These are phyloP conservation scores for Diaporthe aspalathi DNA, from an alignment of 2,329 filamentous ascomycete species.

Conservation along the genomic window DNA sequence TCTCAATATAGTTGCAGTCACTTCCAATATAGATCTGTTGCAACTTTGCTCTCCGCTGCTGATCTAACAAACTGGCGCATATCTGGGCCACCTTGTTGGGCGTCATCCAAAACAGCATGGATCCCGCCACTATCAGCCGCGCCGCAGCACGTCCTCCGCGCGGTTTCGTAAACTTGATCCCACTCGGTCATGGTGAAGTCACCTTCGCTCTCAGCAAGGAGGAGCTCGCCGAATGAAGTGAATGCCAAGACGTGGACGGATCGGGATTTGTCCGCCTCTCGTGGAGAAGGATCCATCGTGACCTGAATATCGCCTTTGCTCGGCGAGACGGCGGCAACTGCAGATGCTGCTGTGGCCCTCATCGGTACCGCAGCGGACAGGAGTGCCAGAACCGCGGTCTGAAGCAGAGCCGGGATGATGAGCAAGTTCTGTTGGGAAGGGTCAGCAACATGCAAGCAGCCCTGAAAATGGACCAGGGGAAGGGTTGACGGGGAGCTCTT, in stretches of 20 bases:
- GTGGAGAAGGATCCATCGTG: conserved; percentile 70
- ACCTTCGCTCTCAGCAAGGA: conserved; percentile 86
- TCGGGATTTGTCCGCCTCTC: conserved; percentile 69
- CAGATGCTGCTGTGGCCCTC: conserved; percentile 74
- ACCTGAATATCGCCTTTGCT: conserved; percentile 54
- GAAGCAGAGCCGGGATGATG: conserved; percentile 83
- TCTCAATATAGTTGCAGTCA: conserved; percentile 45
- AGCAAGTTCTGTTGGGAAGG: conserved; percentile 72
- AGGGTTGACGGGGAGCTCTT: conserved; percentile 12
- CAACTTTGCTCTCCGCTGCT: conserved; percentile 66
- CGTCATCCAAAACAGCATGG: conserved; percentile 60
- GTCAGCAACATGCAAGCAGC: conserved; percentile 41
- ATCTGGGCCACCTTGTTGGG: conserved; percentile 56
- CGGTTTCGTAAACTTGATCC: conserved; percentile 75
- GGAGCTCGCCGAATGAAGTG: conserved; percentile 76
- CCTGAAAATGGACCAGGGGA: conserved; percentile 24
- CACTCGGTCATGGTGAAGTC: conserved; percentile 80
- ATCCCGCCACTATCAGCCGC: conserved; percentile 48
- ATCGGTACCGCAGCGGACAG: conserved; percentile 87
- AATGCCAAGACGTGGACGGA: conserved; percentile 89
- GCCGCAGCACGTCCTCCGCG: conserved; percentile 72
- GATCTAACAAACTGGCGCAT: conserved; percentile 72
- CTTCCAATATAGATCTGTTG: conserved; percentile 68
- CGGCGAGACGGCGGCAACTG: conserved; percentile 68
- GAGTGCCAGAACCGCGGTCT: conserved; percentile 81